Base-by-base conservation (phyloP, 1,139 yeast genomes). In the Pichia sp. region DNA sequence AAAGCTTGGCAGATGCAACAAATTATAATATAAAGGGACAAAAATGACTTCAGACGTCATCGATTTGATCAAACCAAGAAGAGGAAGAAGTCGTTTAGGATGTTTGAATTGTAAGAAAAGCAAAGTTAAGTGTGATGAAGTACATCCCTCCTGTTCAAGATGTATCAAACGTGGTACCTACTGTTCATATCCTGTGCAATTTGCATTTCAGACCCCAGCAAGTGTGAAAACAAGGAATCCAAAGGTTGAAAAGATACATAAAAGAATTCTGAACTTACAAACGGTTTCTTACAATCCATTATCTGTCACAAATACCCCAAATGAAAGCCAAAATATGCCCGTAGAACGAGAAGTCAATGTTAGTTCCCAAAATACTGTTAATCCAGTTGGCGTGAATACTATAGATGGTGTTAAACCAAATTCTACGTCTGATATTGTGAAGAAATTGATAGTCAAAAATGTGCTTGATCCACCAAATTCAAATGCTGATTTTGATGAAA, bases 61-160 rank as follows among this genome's bases (percentile, higher is more conserved):
- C n/a, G n/a, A n/a, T n/a, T n/a, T n/a, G n/a, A 32, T 32, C 6
- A 32, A 32, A 11, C 35, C 35, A 8, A 30, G 22, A 29, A 40
- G 16, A 11, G 38, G 29, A 3, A 39, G 51, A 16, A 49, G 53
- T 34, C 38, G 49, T 31, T 31, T 39, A 7, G 97, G 97, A 0
- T 90, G 97, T 62, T 76, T 80, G 35, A 84, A 92, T 1, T 90
- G 97, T 64, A 90, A 90, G 59, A 74, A 77, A 54, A 74, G 96
- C 54, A 70, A 97, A 44, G 95, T 90, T 40, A 90, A 90, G 61
- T 90, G 97, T 68, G 97, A 90, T 62, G 97, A 90, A 62, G 69
- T 71, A 0, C 84, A 80, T 54, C 97, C 97, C 3, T 22, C 43
- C 1, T 53, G 56, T 36, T 11, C 37, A 4, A 39, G 56, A 30